phyloP scores from a whole-genome alignment of 2,329 filamentous ascomycete genomes.

The Aspergillus pseudonomiae region DNA sequence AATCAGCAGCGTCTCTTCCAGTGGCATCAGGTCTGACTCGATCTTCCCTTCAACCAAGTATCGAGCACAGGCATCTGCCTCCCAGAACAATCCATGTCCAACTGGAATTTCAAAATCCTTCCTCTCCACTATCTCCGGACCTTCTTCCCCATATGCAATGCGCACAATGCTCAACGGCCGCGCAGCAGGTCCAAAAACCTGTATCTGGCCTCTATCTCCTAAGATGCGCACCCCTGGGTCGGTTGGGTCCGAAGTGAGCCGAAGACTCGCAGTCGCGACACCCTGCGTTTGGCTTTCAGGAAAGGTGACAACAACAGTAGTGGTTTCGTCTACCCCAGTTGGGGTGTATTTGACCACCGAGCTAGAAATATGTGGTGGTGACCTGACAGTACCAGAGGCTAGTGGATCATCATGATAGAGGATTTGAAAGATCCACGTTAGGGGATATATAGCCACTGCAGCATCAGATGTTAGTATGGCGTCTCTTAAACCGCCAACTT shows the following conservation, averaged over 20 bases:
- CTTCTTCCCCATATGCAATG: background rate
- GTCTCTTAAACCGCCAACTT: too few species aligned
- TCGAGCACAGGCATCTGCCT: conserved; percentile 71
- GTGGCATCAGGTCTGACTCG: conserved; percentile 67
- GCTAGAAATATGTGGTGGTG: conserved; percentile 16
- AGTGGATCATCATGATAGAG: conserved; percentile 12
- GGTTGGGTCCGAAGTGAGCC: background rate
- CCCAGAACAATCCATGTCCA: conserved; percentile 75
- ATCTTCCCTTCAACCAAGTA: conserved; percentile 70
- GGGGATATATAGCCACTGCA: conserved; percentile 70
- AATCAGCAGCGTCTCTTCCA: conserved; percentile 72
- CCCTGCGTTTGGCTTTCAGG: conserved; percentile 40
- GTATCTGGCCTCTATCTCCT: conserved; percentile 4
- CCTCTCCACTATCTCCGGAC: background rate
- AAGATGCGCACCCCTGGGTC: conserved; percentile 4
- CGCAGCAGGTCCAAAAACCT: conserved; percentile 6
- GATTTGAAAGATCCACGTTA: conserved; percentile 68
- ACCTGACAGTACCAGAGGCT: too few species aligned
- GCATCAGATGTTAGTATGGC: background rate
- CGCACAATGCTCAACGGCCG: conserved; percentile 1
- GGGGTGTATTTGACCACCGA: conserved; percentile 50
- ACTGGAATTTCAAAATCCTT: background rate
- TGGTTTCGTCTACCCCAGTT: conserved; percentile 64
- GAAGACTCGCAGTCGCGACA: conserved; percentile 6
- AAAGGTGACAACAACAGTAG: conserved; percentile 71